These are phyloP conservation scores for Paraphoma sp. DNA, from an alignment of 2,329 filamentous ascomycete species.

Conservation along the genomic window DNA sequence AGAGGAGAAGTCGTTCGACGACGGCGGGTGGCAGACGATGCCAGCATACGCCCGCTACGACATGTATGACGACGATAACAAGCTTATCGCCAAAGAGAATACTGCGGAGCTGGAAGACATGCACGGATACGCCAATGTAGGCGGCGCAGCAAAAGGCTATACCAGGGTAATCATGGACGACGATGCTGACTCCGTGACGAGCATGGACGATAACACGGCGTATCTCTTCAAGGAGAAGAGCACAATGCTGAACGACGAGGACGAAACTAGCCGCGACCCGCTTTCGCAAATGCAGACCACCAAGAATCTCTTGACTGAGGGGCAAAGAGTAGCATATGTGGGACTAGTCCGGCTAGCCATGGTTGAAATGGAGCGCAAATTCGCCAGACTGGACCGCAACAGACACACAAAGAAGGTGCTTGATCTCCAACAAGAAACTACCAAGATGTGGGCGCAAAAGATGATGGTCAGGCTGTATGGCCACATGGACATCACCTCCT, in stretches of 20 bases:
- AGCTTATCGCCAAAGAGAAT: constrained; percentile 81
- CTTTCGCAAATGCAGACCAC: constrained; percentile 92
- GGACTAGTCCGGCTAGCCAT: constrained; percentile 85
- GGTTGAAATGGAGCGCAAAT: constrained; percentile 74
- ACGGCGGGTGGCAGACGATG: constrained; percentile 93
- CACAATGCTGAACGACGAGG: constrained; percentile 69
- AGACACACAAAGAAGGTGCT: constrained; percentile 76
- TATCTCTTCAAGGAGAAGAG: constrained; percentile 86
- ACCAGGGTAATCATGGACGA: constrained; percentile 95
- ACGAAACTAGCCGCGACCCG: constrained; percentile 79
- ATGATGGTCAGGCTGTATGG: constrained; percentile 95
- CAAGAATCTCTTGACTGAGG: constrained; percentile 92
- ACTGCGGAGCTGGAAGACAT: constrained; percentile 71
- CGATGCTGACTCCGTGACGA: constrained; percentile 90
- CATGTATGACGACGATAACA: constrained; percentile 93
- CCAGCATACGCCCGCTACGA: constrained; percentile 91
- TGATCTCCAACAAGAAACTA: constrained; percentile 73
- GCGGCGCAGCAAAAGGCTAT: constrained; percentile 92
- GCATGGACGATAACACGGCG: constrained; percentile 95
- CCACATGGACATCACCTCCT: constrained; percentile 94
- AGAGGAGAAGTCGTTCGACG: constrained; percentile 64
- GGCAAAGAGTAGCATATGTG: constrained; percentile 94
- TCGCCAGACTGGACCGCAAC: constrained; percentile 67
- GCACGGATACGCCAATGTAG: constrained; percentile 76
- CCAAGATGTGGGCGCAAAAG: constrained; percentile 96